Base-by-base conservation (phyloP, 2,329 filamentous ascomycete species). In the Scedosporium dehoogii region DNA sequence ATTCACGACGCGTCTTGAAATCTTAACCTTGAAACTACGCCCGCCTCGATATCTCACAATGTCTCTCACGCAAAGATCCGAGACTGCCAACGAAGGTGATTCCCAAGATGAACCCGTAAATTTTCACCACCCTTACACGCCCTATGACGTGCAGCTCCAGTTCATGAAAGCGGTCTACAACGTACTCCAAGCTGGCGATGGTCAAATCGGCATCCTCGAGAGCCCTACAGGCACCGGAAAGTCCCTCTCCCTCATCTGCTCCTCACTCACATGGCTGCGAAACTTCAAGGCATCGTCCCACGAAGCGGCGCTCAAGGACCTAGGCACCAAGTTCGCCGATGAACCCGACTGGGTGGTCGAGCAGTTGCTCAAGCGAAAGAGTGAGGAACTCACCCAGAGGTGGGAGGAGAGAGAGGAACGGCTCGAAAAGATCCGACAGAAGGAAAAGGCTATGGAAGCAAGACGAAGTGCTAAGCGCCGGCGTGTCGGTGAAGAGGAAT, bases 211-310 rank as follows among this genome's bases (percentile, higher is more conserved):
- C 33, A 92, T 97, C 53, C 87, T 97, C 56, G 92, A 97, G 71
- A 96, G 91, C 56, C 92, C 92, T n/a, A 97, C 92, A 51, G 92
- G 92, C 73, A 89, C 85, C 65, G 92, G 92, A 55, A 97, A 97
- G 81, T 96, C 92, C 1, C 75, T 97, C 55, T 96, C 92, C 66
- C 80, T 97, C 29, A 94, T 97, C 65, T 97, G 92, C 71, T 89
- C 88, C 48, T 87, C 92, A 5, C 74, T 97, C 69, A 96, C 92
- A 2, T 97, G 92, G 92, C 79, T 97, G n/a, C 87, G 92, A 58
- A 84, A 90, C 63, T 84, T 92, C 74, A 93, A 96, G 72, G 85
- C 74, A 72, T 78, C 69, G 67, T 72, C 64, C 74, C 88, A 78
- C 73, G 88, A 78, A 73, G 81, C 70, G 66, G 81, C 69, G 56